These are phyloP conservation scores for Hypoxylon trugodes DNA, from an alignment of 495 filamentous ascomycete genomes.

Conservation along the genomic window DNA sequence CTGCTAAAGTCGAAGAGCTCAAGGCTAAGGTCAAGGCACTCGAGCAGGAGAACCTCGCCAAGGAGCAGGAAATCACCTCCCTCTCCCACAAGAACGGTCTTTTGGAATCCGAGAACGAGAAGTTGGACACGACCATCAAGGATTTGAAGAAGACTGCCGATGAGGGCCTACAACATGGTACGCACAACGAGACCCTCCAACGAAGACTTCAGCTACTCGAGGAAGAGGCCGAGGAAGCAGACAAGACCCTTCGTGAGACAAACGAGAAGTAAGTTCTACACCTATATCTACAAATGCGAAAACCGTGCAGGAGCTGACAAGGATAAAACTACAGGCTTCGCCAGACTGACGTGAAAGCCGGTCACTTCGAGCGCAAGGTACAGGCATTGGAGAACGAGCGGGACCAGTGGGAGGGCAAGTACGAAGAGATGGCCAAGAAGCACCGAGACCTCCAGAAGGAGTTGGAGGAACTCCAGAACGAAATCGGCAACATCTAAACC, in stretches of 20 bases:
- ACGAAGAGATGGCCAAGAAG: constrained; percentile 94
- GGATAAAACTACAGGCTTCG: constrained; percentile 72
- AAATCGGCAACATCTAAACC: constrained; percentile 88
- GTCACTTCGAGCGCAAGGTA: constrained; percentile 99
- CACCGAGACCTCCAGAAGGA: constrained; percentile 86
- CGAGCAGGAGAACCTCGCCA: constrained; percentile 92
- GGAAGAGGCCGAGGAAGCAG: constrained; percentile 95
- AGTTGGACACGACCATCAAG: constrained; percentile 78
- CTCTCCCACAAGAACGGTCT: constrained; percentile 89
- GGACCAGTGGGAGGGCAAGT: constrained; percentile 94
- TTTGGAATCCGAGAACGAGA: constrained; percentile 90
- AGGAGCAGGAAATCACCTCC: constrained; percentile 98
- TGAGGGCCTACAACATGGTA: constrained; percentile 75
- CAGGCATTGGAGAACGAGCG: constrained; percentile 89
- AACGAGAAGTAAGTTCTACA: constrained; percentile 89
- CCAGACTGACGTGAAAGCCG: constrained; percentile 98
- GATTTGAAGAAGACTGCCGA: constrained; percentile 80
- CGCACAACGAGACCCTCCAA: constrained; percentile 87
- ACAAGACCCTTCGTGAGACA: constrained; percentile 92
- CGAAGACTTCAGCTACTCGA: constrained; percentile 93
- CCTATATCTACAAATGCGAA: constrained; percentile 1
- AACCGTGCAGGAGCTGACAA: constrained; percentile 40
- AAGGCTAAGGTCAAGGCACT: constrained; percentile 84
- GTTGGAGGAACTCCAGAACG: constrained; percentile 83
- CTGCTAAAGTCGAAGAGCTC: constrained; percentile 83